These are phyloP conservation scores for Pseudogymnoascus sp. DNA, from an alignment of 2,329 filamentous ascomycete genomes.

Conservation along the genomic window DNA sequence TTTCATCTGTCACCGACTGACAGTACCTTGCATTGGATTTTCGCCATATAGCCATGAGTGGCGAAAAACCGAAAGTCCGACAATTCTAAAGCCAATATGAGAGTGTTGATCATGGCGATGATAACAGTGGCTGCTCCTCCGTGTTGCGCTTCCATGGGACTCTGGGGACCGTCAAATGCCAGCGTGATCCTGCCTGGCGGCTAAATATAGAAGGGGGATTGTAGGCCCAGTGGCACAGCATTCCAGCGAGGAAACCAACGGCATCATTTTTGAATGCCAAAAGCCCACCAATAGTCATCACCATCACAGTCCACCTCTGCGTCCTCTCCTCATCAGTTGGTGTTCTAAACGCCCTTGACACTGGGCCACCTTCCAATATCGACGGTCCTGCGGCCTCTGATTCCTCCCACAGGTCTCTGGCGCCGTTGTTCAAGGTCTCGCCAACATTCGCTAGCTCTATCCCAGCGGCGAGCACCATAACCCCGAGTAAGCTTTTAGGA, in stretches of 20 bases:
- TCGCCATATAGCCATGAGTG: not conserved
- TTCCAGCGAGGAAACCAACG: slow-evolving; percentile 74
- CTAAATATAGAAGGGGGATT: slow-evolving; percentile 11
- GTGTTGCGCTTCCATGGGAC: not conserved
- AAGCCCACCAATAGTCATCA: slow-evolving; percentile 74
- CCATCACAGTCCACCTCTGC: slow-evolving; percentile 81
- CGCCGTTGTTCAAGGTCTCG: slow-evolving; percentile 71
- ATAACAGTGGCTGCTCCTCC: not conserved
- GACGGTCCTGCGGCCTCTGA: slow-evolving; percentile 28
- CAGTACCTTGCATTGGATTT: not conserved
- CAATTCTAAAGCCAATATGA: not conserved
- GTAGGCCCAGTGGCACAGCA: slow-evolving; percentile 70
- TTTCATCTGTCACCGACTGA: not conserved
- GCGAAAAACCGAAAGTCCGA: not conserved
- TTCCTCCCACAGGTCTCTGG: slow-evolving; percentile 53
- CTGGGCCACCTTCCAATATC: not conserved
- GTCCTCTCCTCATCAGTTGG: slow-evolving; percentile 61
- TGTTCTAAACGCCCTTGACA: slow-evolving; percentile 37
- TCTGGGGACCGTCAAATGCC: not conserved
- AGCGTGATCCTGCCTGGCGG: not conserved
- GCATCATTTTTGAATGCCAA: slow-evolving; percentile 86
- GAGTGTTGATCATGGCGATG: not conserved
- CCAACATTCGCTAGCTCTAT: slow-evolving; percentile 82
- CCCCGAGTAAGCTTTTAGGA: slow-evolving; percentile 67
- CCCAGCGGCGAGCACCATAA: slow-evolving; percentile 86